phyloP scores from a whole-genome alignment of 768 basidiomycete genomes.

The Cystobasidium tubakii region DNA sequence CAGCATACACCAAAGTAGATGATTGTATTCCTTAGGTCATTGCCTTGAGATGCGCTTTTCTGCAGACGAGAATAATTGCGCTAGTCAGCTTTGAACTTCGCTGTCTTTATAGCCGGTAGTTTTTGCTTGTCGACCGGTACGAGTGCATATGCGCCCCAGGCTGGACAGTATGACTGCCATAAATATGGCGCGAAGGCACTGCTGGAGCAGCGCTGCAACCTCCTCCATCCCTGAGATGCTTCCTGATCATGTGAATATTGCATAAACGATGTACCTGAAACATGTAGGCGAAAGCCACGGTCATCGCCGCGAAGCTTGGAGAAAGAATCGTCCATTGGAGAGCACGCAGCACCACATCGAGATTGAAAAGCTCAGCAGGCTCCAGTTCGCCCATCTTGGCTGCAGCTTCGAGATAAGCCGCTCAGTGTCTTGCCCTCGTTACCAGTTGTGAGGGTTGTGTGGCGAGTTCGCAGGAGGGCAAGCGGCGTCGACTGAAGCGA shows the following conservation, averaged over 20 bases:
- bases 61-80: not conserved
- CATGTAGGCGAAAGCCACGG: constrained; percentile 5
- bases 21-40: not conserved
- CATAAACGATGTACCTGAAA: constrained; percentile 19
- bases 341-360: constrained; percentile 16
- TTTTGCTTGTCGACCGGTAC: not conserved
- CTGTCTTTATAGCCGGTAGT: not conserved
- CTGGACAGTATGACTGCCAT: too few species aligned
- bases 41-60: not conserved
- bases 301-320: constrained; percentile 17
- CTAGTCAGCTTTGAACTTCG: too few species aligned
- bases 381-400: constrained; percentile 9
- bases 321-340: constrained; percentile 22
- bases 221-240: too few species aligned
- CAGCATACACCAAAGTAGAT: constrained; percentile 15
- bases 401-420: too few species aligned
- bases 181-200: too few species aligned
- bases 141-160: too few species aligned
- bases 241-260: not conserved
- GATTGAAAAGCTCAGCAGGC: constrained; percentile 4
- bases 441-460: not conserved
- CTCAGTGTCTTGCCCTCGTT: not conserved
- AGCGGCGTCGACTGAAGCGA: not conserved
- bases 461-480: not conserved
- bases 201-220: too few species aligned